Base-by-base conservation (phyloP, 108 stramenopile species). In the Nannochloropsis salina region DNA sequence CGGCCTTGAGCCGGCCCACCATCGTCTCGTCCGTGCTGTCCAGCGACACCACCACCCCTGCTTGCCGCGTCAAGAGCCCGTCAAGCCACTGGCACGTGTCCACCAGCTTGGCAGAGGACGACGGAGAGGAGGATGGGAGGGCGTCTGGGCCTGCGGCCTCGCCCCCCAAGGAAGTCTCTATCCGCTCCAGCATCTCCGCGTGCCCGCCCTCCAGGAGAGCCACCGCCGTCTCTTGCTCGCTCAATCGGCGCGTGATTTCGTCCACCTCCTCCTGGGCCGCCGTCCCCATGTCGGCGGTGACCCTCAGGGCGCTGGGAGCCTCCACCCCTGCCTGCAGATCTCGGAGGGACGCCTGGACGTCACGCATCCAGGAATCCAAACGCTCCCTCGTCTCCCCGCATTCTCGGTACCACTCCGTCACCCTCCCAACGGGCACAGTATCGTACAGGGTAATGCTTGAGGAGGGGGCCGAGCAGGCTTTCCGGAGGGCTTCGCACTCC, bases 401-500 rank as follows among this genome's bases (percentile, higher is more conserved):
- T 8, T 74, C 61, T n/a, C 61, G 61, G 61, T 6, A 74, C 61
- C 61, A 74, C 1, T 74, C 61, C 61, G 15, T 74, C 4, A 74
- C 61, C 61, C 61, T 74, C 61, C 61, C 61, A 15, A 74, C 61
- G 2, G 61, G 61, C 8, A 74, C 61, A 8, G 20, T n/a, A 2
- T 74, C 61, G 15, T n/a, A 6, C 61, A 74, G n/a, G 4, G 61
- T 74, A 6, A 74, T 8, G 20, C 20, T n/a, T n/a, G 61, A 74
- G 61, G 61, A 74, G 20, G 6, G 3, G 31, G 31, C 31, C 31
- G 31, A 31, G 8, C 20, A 74, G 20, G 61, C 61, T 74, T 74
- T 74, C 61, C 61, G 61, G n/a, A 74, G 15, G 20, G 61, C 61
- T n/a, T 74, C 61, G n/a, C 61, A 74, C 61, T 74, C 61, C 61